A percentile compares a stretch with the other conserved stretches of the same genome.
phyloP scores from a whole-genome alignment of 2,329 filamentous ascomycete genomes.

The Aureobasidium lini region DNA sequence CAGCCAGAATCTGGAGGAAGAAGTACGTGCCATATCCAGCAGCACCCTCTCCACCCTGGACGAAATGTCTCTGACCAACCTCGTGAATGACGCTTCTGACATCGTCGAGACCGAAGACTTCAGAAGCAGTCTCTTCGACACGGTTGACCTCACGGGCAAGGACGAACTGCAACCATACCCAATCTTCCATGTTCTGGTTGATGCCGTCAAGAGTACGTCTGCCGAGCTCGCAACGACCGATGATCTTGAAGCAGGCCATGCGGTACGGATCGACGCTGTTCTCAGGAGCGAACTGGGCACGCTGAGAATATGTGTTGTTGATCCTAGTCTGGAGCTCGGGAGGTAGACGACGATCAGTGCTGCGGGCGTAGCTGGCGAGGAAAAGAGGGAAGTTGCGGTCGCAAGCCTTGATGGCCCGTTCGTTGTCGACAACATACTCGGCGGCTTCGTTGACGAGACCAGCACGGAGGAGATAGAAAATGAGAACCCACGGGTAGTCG shows the following conservation, averaged over 20 bases:
- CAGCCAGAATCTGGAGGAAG: constrained; percentile 80
- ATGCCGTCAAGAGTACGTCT: constrained; percentile 51
- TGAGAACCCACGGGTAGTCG: constrained; percentile 86
- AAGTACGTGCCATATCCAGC: constrained; percentile 86
- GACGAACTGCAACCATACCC: constrained; percentile 60
- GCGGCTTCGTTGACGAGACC: constrained; percentile 79
- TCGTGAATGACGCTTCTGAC: constrained; percentile 76
- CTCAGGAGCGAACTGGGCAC: constrained; percentile 73
- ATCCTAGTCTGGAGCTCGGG: constrained; percentile 78
- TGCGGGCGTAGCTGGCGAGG: constrained; percentile 73
- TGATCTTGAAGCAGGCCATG: constrained; percentile 96
- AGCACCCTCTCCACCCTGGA: constrained; percentile 69
- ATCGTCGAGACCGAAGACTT: constrained; percentile 56
- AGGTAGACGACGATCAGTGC: constrained; percentile 67
- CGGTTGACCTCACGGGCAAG: constrained; percentile 55
- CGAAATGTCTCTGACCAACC: constrained; percentile 86
- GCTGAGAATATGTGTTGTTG: constrained; percentile 81
- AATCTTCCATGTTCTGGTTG: constrained; percentile 55
- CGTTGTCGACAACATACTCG: constrained; percentile 74
- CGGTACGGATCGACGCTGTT: constrained; percentile 89
- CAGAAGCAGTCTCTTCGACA: constrained; percentile 54
- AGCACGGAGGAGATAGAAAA: constrained; percentile 84
- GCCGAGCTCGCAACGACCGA: constrained; percentile 65
- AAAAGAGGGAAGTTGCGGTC: constrained; percentile 87
- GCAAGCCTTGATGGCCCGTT: constrained; percentile 75